Percentiles rank a stretch among this genome's conserved stretches.
phyloP scores from a whole-genome alignment of 306 rosid genomes.

The Pterocarpus santalinus region DNA sequence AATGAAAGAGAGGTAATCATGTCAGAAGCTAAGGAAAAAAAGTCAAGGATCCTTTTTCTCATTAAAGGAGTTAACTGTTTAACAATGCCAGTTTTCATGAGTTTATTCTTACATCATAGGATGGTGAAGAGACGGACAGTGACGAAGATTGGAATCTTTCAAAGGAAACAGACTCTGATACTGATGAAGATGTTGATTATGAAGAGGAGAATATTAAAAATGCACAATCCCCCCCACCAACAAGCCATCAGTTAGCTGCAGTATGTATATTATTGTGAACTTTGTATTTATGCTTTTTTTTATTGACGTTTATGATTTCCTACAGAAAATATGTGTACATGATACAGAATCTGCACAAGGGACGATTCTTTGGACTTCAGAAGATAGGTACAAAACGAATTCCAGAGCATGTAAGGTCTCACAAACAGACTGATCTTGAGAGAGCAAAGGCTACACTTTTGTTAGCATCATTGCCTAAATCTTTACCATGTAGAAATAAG shows the following conservation, averaged over 20 bases:
- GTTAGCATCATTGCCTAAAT: slow-evolving; percentile 87
- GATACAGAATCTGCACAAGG: slow-evolving; percentile 78
- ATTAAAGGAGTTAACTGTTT: slow-evolving; percentile 28
- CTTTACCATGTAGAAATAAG: slow-evolving; percentile 90
- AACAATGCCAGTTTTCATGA: slow-evolving; percentile 12
- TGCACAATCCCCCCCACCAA: slow-evolving; percentile 52
- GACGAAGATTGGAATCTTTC: slow-evolving; percentile 80
- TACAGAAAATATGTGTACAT: slow-evolving; percentile 41
- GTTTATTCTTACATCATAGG: slow-evolving; percentile 58
- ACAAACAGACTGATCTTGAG: slow-evolving; percentile 88
- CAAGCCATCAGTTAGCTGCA: slow-evolving; percentile 73
- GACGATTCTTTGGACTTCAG: slow-evolving; percentile 84
- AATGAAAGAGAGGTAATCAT: slow-evolving; percentile 64
- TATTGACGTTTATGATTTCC: slow-evolving; percentile 39
- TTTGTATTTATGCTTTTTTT: slow-evolving; percentile 31
- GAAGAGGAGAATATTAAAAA: slow-evolving; percentile 66
- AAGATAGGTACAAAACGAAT: slow-evolving; percentile 85
- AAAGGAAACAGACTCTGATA: slow-evolving; percentile 68
- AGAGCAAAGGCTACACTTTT: slow-evolving; percentile 90
- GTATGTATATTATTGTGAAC: slow-evolving; percentile 61
- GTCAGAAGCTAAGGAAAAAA: slow-evolving; percentile 19
- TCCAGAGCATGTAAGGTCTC: slow-evolving; percentile 84
- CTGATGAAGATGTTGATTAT: slow-evolving; percentile 75
- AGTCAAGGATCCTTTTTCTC: slow-evolving; percentile 27
- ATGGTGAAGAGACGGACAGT: slow-evolving; percentile 63